A percentile compares a stretch with the other conserved stretches of the same genome.
phyloP scores from a whole-genome alignment of 2,329 filamentous ascomycete species.

The Amylocarpus encephaloides region DNA sequence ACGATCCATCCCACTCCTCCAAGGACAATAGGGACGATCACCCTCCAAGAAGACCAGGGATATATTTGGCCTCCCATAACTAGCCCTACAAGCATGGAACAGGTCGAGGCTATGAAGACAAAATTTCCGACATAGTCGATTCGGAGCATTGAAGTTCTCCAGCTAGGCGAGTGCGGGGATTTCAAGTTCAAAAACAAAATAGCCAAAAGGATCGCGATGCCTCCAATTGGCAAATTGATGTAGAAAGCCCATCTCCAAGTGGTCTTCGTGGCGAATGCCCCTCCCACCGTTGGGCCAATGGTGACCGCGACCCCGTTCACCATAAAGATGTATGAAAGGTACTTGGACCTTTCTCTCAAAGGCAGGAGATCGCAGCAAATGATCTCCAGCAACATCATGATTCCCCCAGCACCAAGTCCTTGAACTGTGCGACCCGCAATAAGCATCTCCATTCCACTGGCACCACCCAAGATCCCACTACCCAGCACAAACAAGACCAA shows the following conservation, averaged over 20 bases:
- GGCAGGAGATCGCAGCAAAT: conserved; percentile 46
- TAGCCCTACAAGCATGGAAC: background rate
- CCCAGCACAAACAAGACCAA: conserved; percentile 7
- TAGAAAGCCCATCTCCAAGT: background rate
- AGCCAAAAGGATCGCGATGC: background rate
- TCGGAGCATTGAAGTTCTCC: background rate
- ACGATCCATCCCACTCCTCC: background rate
- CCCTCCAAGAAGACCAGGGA: conserved; percentile 4
- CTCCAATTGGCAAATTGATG: background rate
- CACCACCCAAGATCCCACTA: conserved; percentile 5
- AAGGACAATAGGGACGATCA: background rate
- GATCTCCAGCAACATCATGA: conserved; percentile 39
- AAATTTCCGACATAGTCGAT: conserved; percentile 3
- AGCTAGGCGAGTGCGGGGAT: background rate
- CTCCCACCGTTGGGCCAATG: background rate
- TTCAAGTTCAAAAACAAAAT: background rate
- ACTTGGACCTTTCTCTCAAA: conserved; percentile 39
- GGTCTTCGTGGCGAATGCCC: background rate
- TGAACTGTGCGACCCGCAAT: conserved; percentile 9
- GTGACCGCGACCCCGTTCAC: background rate
- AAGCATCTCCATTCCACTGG: conserved; percentile 5
- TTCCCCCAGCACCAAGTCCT: conserved; percentile 43
- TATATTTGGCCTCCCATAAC: background rate
- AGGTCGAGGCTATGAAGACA: background rate
- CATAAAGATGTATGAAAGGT: background rate